phyloP scores from a whole-genome alignment of 495 filamentous ascomycete species.

The Neurospora sublineolata region DNA sequence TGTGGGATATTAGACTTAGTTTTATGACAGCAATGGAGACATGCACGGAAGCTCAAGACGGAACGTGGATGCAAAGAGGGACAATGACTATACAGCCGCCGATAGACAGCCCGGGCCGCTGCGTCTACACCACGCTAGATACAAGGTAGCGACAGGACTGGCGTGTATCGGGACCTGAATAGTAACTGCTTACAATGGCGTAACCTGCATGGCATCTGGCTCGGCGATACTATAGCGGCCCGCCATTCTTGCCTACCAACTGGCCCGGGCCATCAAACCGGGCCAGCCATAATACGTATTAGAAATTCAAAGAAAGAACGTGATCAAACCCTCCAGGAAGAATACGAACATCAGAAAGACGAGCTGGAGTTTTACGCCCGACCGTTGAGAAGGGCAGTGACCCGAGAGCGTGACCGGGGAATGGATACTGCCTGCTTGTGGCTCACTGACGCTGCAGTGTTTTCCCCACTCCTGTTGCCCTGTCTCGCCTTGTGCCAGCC shows the following conservation, averaged over 20 bases:
- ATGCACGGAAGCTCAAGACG: background rate
- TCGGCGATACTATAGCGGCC: background rate
- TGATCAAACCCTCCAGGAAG: background rate
- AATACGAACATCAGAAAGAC: background rate
- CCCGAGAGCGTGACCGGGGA: background rate
- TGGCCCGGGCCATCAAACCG: background rate
- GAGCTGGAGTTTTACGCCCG: background rate
- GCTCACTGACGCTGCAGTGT: background rate
- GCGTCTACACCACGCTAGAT: background rate
- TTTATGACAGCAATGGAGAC: background rate
- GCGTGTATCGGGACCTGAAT: background rate
- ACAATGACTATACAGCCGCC: background rate
- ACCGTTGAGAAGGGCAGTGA: background rate
- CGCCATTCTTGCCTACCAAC: background rate
- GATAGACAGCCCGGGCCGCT: background rate
- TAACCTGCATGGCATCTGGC: background rate
- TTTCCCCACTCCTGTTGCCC: constrained; percentile 2
- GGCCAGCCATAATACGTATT: background rate
- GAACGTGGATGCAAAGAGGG: background rate
- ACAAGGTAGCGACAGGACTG: background rate
- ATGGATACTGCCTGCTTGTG: constrained; percentile 3
- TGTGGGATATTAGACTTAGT: background rate
- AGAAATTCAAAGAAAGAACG: background rate
- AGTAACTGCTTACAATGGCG: background rate
- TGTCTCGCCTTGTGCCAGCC: constrained; percentile 3